Percentiles rank a stretch among this genome's conserved stretches.
Conservation (phyloP, 176 grass and related monocot genomes). For the Typha latifolia region DNA sequence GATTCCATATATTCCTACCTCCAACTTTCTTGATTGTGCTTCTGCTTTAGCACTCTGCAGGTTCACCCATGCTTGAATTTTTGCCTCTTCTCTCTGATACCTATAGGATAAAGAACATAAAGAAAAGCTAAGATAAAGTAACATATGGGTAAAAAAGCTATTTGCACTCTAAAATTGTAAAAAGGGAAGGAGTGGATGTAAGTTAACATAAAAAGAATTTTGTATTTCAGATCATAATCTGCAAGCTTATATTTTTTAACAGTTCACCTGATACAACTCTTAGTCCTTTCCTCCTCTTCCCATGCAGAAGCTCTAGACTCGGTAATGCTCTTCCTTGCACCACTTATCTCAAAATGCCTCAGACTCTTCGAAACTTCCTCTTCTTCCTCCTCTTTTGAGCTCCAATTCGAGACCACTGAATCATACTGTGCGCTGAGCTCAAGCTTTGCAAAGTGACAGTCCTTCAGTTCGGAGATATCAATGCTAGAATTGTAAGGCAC, state of each 20-base stretch:
- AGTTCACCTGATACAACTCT: slow-evolving; percentile 77
- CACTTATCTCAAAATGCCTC: slow-evolving; percentile 60
- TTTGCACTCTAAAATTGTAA: neutral
- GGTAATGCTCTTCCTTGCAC: slow-evolving; percentile 31
- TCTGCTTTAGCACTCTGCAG: slow-evolving; percentile 91
- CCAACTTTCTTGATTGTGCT: slow-evolving; percentile 93
- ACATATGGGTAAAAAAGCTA: neutral
- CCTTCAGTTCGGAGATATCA: slow-evolving; percentile 54
- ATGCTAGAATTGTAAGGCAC: slow-evolving; percentile 37
- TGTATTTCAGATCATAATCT: neutral
- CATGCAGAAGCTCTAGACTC: slow-evolving; percentile 49
- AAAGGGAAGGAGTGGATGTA: neutral
- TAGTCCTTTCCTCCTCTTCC: slow-evolving; percentile 86
- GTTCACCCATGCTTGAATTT: slow-evolving; percentile 93
- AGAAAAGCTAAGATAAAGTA: neutral
- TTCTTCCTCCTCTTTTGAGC: slow-evolving; percentile 88
- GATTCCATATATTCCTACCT: slow-evolving; percentile 35
- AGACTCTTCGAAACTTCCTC: slow-evolving; percentile 89
- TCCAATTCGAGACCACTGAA: slow-evolving; percentile 59
- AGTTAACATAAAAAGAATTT: neutral
- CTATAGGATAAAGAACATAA: slow-evolving; percentile 22
- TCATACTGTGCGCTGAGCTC: slow-evolving; percentile 66
- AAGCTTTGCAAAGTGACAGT: slow-evolving; percentile 80
- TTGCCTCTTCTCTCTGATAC: slow-evolving; percentile 95
- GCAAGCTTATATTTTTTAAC: neutral